Evolutionary conservation across 495 filamentous ascomycete species (phyloP).

Genomic region (Talaromyces nanjingensis): DNA sequence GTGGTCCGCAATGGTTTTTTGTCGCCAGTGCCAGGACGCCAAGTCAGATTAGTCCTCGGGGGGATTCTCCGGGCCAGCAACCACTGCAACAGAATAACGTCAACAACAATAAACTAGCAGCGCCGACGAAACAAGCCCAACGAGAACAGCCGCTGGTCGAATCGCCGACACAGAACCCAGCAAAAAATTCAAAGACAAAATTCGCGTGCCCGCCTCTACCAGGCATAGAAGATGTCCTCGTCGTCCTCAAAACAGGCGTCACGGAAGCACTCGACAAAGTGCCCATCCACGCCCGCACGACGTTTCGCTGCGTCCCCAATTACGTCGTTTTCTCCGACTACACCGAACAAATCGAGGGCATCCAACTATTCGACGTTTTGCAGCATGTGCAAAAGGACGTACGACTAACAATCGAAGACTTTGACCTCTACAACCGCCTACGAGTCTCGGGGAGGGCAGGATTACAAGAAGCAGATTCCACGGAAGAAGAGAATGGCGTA

Average conservation of each 20-base stretch:
- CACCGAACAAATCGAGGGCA: constrained; percentile 38
- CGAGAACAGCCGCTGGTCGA: not conserved
- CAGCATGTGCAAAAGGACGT: constrained; percentile 29
- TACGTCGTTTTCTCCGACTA: constrained; percentile 52
- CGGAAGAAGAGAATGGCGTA: constrained; percentile 38
- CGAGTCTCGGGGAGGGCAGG: constrained; percentile 30
- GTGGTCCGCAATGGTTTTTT: constrained; percentile 8
- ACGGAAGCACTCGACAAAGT: constrained; percentile 38
- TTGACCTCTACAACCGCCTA: constrained; percentile 47
- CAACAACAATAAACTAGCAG: not conserved
- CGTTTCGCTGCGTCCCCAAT: constrained; percentile 45
- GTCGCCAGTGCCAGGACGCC: not conserved
- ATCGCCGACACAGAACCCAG: not conserved
- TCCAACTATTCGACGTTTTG: constrained; percentile 44
- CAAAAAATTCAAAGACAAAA: not conserved
- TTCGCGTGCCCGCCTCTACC: constrained; percentile 29
- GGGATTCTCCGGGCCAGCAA: not conserved
- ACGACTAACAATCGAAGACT: constrained; percentile 34
- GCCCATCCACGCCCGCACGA: constrained; percentile 43
- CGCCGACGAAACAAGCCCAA: not conserved
- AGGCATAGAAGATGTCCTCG: constrained; percentile 37
- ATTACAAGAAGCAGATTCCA: constrained; percentile 31
- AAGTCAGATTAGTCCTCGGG: not conserved
- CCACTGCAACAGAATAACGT: not conserved
- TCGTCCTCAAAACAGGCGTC: constrained; percentile 42